Evolutionary conservation across 208 protist genomes (phyloP), one percentile per base, ranked within the genome.

Genomic region (Leishmania mexicana): DNA sequence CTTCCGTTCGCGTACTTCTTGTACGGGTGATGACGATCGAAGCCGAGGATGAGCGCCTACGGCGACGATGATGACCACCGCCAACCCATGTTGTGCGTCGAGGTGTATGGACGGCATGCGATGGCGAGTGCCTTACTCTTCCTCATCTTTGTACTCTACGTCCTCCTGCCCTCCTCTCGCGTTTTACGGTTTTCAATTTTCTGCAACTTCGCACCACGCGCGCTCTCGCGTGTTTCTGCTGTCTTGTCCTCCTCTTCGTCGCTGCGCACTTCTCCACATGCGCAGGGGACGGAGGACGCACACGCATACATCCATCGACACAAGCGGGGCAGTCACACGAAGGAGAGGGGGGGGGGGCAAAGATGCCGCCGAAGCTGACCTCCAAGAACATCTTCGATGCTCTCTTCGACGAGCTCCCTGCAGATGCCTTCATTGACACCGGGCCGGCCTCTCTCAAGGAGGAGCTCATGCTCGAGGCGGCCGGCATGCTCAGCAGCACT

Each of bases 361-460:
- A n/a, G 47, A 90, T 91, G 85, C 88, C 80, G 40, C 83, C 85
- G 1, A 91, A 81, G n/a, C 70, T 90, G 11, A 88, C 83, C 1
- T 92, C 89, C 2, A 90, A 91, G 57, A 96, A 93, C 31, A 84
- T 96, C 0, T 96, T 96, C 79, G 93, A 96, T 73, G 90, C 86
- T 17, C 78, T 96, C 49, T 96, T 96, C 73, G 83, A 83, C 28
- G 85, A 82, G 60, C 90, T 96, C 40, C 93, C 93, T 0, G 88
- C 88, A 0, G 85, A 93, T 82, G 87, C 89, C 3, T 77, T 88
- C 65, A 84, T 96, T 15, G 81, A 96, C 81, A 89, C 87, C 15
- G 90, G 90, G 21, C 87, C 93, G 31, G 80, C 83, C 0, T 85
- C 87, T 28, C 76, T 94, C 51, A 73, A 77, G 31, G 93, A 96